Evolutionary conservation across 108 stramenopile species (phyloP).

Genomic region (Mediolabrus comicus): DNA sequence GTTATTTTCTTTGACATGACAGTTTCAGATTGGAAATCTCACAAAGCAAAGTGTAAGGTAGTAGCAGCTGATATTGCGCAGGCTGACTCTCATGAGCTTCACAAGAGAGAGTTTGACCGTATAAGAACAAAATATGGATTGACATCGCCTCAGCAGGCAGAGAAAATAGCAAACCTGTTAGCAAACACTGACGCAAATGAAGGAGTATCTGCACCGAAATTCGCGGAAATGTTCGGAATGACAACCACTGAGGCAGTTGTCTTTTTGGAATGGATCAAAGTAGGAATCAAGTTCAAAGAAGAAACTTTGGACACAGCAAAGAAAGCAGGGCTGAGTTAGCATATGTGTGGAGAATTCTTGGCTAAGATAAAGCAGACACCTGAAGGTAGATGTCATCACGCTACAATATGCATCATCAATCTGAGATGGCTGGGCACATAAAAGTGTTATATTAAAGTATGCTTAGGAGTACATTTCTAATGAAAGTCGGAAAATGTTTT

Average conservation of each 20-base stretch:
- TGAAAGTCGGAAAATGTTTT: conserved; percentile 10
- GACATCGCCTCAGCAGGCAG: conserved; percentile 44
- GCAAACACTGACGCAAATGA: conserved; percentile 23
- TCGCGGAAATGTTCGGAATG: conserved; percentile 71
- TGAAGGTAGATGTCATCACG: too few species aligned
- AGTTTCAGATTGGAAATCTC: conserved; percentile 53
- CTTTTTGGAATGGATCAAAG: conserved; percentile 81
- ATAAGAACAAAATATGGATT: conserved; percentile 61
- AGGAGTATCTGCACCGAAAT: conserved; percentile 58
- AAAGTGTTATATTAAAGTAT: not conserved
- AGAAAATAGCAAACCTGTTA: conserved; percentile 56
- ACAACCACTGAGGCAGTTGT: conserved; percentile 67
- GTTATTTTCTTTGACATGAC: not conserved
- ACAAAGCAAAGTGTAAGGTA: conserved; percentile 49
- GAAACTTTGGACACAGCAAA: conserved; percentile 61
- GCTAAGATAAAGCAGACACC: too few species aligned
- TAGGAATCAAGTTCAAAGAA: conserved; percentile 75
- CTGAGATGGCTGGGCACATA: not conserved
- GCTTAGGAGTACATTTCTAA: not conserved
- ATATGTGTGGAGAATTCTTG: too few species aligned
- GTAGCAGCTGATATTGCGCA: conserved; percentile 47
- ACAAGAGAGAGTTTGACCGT: conserved; percentile 69
- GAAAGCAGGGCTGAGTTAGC: conserved; percentile 48
- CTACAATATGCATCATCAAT: too few species aligned
- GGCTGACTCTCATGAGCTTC: conserved; percentile 58